phyloP scores from a whole-genome alignment of 805 yeast species.

The Lachancea thermotolerans region DNA sequence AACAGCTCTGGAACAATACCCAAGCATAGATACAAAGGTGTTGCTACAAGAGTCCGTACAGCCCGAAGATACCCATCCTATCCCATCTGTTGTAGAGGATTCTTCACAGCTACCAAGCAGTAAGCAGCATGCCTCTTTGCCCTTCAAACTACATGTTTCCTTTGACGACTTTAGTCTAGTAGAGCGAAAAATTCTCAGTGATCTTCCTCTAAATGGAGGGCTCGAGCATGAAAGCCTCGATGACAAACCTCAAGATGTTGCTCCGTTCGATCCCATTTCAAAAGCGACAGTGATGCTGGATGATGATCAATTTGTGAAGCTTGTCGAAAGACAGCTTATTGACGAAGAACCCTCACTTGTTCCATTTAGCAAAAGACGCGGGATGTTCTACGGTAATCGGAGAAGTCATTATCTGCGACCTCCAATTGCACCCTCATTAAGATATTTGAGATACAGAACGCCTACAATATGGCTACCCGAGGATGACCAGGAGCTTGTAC shows the following conservation, averaged over 20 bases:
- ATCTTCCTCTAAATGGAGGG: conserved; percentile 30
- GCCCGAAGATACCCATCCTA: no score
- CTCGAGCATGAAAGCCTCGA: conserved; percentile 27
- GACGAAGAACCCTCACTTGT: conserved; percentile 36
- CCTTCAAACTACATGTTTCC: conserved; percentile 31
- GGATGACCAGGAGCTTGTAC: conserved; percentile 76
- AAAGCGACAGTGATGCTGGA: conserved; percentile 59
- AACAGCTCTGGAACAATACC: no score
- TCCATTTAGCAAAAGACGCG: conserved; percentile 33
- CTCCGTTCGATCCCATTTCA: conserved; percentile 51
- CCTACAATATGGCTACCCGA: conserved; percentile 97
- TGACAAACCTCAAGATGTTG: neutral
- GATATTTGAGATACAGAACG: conserved; percentile 72
- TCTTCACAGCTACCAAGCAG: neutral
- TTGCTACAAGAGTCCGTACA: no score
- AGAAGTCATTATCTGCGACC: conserved; percentile 66
- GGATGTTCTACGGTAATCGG: conserved; percentile 43
- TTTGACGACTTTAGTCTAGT: conserved; percentile 28
- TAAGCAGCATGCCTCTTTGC: conserved; percentile 12
- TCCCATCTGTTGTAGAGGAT: no score
- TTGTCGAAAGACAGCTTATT: conserved; percentile 42
- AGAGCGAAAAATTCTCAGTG: conserved; percentile 32
- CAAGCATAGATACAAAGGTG: no score
- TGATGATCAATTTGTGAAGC: conserved; percentile 55
- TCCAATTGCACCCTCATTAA: conserved; percentile 83